A percentile compares a stretch with the other conserved stretches of the same genome.
Conservation (phyloP, 495 filamentous ascomycete species). For the Penicillium ochrochloron region DNA sequence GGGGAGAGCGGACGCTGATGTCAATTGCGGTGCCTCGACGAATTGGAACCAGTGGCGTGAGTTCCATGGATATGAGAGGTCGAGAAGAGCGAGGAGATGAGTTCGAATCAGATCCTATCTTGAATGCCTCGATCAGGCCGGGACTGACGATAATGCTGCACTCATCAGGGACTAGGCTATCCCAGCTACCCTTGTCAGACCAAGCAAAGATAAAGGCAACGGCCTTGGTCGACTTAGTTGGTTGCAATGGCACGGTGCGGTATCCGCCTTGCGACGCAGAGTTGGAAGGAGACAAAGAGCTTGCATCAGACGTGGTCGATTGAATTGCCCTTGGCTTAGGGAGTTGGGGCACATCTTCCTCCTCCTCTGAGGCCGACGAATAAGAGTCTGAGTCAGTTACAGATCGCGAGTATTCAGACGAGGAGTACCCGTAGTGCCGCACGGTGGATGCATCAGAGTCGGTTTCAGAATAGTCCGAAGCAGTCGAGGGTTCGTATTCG, state of each 20-base stretch:
- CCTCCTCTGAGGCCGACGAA: conserved; percentile 56
- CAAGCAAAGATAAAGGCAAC: conserved; percentile 84
- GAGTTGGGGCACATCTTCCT: conserved; percentile 43
- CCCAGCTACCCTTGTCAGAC: conserved; percentile 82
- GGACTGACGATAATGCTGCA: conserved; percentile 82
- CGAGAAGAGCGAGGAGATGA: conserved; percentile 41
- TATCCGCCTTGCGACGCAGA: conserved; percentile 74
- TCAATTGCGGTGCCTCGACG: conserved; percentile 89
- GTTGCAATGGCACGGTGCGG: conserved; percentile 58
- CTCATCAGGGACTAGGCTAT: conserved; percentile 71
- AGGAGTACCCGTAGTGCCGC: conserved; percentile 52
- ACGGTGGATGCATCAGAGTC: conserved; percentile 57
- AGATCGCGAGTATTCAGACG: conserved; percentile 47
- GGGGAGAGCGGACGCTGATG: conserved; percentile 87
- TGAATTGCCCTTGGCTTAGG: conserved; percentile 28
- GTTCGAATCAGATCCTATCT: conserved; percentile 54
- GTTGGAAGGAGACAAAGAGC: conserved; percentile 70
- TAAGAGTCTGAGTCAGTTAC: conserved; percentile 49
- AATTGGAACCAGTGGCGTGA: conserved; percentile 87
- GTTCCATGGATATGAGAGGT: conserved; percentile 76
- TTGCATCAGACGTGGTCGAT: conserved; percentile 48
- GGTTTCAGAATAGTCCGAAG: conserved; percentile 59
- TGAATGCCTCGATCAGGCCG: conserved; percentile 84
- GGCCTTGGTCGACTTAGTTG: conserved; percentile 63
- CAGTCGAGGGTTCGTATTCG: conserved; percentile 92